Evolutionary conservation across 352 stramenopile genomes (phyloP).

Genomic region (Phytophthora megakarya): DNA sequence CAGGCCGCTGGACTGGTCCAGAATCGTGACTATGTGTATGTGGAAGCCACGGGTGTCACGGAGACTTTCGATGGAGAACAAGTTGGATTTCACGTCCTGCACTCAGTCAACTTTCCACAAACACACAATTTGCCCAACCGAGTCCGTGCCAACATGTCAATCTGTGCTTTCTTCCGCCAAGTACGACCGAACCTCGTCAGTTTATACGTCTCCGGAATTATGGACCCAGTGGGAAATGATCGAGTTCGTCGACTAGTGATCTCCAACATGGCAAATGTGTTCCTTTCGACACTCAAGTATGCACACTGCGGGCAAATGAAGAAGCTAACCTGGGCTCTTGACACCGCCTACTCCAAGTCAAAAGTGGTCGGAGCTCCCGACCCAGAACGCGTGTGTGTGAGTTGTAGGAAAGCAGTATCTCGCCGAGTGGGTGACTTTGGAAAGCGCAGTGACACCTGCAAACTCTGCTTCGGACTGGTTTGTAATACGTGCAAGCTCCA

Average conservation of each 20-base stretch:
- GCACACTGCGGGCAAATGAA: conserved; percentile 38
- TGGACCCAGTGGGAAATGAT: conserved; percentile 27
- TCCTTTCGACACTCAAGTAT: conserved; percentile 29
- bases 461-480: conserved; percentile 25
- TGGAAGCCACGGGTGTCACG: conserved; percentile 30
- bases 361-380: conserved; percentile 19
- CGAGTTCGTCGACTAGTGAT: conserved; percentile 28
- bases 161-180: conserved; percentile 54
- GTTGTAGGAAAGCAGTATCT: conserved; percentile 17
- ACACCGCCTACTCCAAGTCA: conserved; percentile 20
- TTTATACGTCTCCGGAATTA: conserved; percentile 40
- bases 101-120: conserved; percentile 26
- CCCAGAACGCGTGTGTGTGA: conserved; percentile 28
- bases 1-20: conserved; percentile 30
- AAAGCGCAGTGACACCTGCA: conserved; percentile 17
- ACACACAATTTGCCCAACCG: conserved; percentile 35
- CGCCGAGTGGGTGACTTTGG: conserved; percentile 20
- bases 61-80: conserved; percentile 32
- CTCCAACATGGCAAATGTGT: conserved; percentile 20
- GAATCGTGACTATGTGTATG: conserved; percentile 50
- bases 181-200: conserved; percentile 41
- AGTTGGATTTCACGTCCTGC: conserved; percentile 30
- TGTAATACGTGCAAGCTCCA: conserved; percentile 28
- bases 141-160: conserved; percentile 49
- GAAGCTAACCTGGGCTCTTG: conserved; percentile 32